phyloP scores from a whole-genome alignment of 176 grass and related monocot genomes.

The Oryza nivara region DNA sequence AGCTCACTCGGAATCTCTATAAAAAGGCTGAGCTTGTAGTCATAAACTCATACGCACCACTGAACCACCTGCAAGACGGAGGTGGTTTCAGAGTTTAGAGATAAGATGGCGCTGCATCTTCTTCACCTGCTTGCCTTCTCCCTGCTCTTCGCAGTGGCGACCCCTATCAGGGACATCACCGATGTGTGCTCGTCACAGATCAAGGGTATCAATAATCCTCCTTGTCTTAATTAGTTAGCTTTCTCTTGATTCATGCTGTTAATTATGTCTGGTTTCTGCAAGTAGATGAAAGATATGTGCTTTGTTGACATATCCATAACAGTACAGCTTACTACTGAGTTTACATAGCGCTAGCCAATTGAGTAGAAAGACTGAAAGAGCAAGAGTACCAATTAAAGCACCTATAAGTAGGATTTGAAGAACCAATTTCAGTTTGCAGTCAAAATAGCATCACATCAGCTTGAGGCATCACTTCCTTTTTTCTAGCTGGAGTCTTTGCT shows the following conservation, averaged over 20 bases:
- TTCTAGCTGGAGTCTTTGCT: neutral
- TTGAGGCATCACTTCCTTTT: neutral
- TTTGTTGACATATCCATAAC: neutral
- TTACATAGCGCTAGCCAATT: neutral
- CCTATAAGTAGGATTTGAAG: neutral
- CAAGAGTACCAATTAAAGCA: neutral
- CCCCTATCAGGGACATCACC: constrained; percentile 53
- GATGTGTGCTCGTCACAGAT: constrained; percentile 55
- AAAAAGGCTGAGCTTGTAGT: constrained; percentile 30
- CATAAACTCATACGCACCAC: constrained; percentile 12
- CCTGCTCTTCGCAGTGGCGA: constrained; percentile 51
- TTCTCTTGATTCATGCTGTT: neutral
- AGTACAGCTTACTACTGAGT: neutral
- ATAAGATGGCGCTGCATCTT: constrained; percentile 45
- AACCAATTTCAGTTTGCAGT: neutral
- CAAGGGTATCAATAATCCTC: constrained; percentile 30
- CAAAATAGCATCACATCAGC: neutral
- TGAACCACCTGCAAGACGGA: neutral
- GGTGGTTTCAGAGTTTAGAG: constrained; percentile 35
- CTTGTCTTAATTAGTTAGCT: neutral
- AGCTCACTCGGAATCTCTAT: constrained; percentile 35
- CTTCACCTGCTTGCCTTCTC: constrained; percentile 44
- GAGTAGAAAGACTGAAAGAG: neutral
- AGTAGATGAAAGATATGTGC: neutral
- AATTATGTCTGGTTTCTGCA: neutral